phyloP scores from a whole-genome alignment of 140 eudicot genomes.

The Bidens hawaiensis region DNA sequence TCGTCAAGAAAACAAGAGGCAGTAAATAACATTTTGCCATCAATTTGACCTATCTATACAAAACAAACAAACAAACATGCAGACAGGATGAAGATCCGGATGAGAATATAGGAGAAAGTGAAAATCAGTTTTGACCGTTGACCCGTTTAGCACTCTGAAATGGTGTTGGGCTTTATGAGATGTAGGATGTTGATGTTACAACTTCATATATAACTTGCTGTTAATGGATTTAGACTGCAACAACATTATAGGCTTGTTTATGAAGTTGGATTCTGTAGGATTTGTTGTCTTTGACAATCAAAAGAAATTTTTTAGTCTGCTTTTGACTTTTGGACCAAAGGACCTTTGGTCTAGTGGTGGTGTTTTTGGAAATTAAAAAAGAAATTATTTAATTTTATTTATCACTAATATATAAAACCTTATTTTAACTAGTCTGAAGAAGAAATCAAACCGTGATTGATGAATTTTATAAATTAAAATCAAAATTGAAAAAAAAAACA shows the following conservation, averaged over 20 bases:
- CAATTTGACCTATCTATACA: constrained; percentile 51
- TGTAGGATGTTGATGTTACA: constrained; percentile 33
- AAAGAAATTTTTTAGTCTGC: not conserved
- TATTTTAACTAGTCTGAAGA: no score
- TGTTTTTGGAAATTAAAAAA: not conserved
- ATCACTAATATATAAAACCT: no score
- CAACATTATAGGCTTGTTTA: constrained; percentile 1
- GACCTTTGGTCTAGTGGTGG: not conserved
- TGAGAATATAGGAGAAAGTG: constrained; percentile 13
- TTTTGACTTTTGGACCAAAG: not conserved
- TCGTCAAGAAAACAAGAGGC: constrained; percentile 38
- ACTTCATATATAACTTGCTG: constrained; percentile 27
- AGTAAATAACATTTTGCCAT: constrained; percentile 34
- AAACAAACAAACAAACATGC: constrained; percentile 33
- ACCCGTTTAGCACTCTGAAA: constrained; percentile 25
- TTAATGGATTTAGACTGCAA: constrained; percentile 19
- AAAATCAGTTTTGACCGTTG: constrained; percentile 29
- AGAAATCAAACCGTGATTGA: no score
- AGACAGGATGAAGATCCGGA: constrained; percentile 26
- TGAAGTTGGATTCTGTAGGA: not conserved
- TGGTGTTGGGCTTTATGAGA: constrained; percentile 30
- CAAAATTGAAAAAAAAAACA: no score
- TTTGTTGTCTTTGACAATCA: not conserved
- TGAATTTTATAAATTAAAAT: no score
- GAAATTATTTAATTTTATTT: no score